Evolutionary conservation across 345 rosid genomes (phyloP).

Genomic region (Schrenkiella parvula): DNA sequence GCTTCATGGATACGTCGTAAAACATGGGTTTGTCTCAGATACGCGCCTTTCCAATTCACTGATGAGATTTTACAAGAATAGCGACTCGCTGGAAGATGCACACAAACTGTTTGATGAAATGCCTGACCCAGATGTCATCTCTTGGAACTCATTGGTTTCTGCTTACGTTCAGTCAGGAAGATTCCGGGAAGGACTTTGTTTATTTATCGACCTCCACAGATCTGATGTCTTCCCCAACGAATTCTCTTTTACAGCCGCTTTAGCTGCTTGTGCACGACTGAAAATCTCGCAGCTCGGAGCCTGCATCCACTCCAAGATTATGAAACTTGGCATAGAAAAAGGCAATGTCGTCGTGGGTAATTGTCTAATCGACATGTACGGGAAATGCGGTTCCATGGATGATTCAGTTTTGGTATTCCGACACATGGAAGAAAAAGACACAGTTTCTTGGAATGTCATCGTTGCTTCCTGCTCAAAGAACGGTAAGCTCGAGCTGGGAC

Average conservation of each 20-base stretch:
- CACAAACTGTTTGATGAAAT: constrained; percentile 69
- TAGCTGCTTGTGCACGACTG: constrained; percentile 59
- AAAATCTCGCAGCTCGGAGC: constrained; percentile 37
- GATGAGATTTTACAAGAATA: constrained; percentile 40
- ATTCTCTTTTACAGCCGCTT: constrained; percentile 59
- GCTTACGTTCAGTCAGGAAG: constrained; percentile 51
- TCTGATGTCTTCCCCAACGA: constrained; percentile 46
- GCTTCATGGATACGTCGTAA: constrained; percentile 53
- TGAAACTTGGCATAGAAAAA: constrained; percentile 48
- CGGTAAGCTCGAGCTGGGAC: constrained; percentile 46
- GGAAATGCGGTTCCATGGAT: constrained; percentile 57
- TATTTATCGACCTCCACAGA: constrained; percentile 53
- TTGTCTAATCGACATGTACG: constrained; percentile 85
- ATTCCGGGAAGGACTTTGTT: constrained; percentile 41
- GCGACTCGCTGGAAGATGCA: constrained; percentile 38
- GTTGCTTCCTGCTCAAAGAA: constrained; percentile 73
- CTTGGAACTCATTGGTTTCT: constrained; percentile 77
- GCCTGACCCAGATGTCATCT: constrained; percentile 57
- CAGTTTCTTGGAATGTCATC: constrained; percentile 75
- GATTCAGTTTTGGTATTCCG: constrained; percentile 52
- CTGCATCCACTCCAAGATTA: constrained; percentile 55
- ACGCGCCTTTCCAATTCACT: constrained; percentile 53
- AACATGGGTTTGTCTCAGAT: constrained; percentile 58
- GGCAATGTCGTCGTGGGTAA: constrained; percentile 47
- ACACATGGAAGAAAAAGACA: constrained; percentile 49